Evolutionary conservation across 345 rosid species (phyloP), one percentile per base, ranked within the genome.

Genomic region (Eucalyptus erythrocorys): DNA sequence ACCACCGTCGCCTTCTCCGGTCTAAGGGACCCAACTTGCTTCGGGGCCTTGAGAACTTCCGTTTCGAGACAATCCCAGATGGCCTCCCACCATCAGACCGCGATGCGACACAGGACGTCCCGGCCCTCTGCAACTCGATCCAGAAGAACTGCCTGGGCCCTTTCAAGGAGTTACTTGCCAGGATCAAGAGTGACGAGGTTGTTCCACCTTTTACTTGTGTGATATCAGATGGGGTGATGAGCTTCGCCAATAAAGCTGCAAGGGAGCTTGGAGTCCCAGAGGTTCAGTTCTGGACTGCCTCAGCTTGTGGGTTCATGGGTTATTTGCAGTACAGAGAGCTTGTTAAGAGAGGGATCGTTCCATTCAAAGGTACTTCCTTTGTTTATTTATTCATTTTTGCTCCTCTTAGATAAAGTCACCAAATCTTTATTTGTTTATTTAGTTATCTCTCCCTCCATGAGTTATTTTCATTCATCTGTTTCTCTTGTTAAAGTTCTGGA

Each of bases 251-350:
- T 10, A 57, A 91, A 13, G 94, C 88, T 14, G 94, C 91, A 12
- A 86, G 89, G 24, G 91, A 51, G 57, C 11, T 91, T 10, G 94
- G 93, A 34, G 48, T 91, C 11, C 90, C 92, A 10, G 90, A 88
- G 21, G 90, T 87, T 85, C 82, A 49, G 48, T 92, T 92, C 57
- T 92, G 91, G 91, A 92, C 94, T 24, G 87, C 92, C 85, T 89
- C 91, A 5, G 93, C 92, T 51, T 89, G 91, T 64, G 90, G 93
- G 42, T 68, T 93, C 88, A 81, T 91, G 90, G 91, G 89, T 4
- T 90, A 86, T 51, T 85, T 93, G 82, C 92, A 94, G 84, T 89
- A 84, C 86, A 27, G 11, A 32, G 91, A 92, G 37, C 91, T 92
- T 34, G 37, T 21, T 6, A 53, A 82, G 26, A 89, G 90, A 90